phyloP scores from a whole-genome alignment of 2,329 filamentous ascomycete species.

The Colletotrichum sansevieriae region DNA sequence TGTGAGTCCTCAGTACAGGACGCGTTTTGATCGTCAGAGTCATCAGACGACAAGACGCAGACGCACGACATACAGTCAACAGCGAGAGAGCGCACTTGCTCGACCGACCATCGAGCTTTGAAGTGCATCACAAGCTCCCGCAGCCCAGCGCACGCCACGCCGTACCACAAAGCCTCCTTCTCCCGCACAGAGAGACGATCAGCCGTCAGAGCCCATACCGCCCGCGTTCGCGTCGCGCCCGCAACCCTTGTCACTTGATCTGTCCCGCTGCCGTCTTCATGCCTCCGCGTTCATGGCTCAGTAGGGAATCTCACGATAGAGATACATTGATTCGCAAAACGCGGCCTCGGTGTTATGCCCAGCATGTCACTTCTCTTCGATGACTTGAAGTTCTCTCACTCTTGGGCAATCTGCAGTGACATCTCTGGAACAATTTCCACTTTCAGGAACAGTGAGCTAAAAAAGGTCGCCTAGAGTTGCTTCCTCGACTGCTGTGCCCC shows the following conservation, averaged over 20 bases:
- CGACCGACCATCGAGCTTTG: not conserved
- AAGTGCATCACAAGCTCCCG: conserved; percentile 10
- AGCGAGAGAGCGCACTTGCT: too few relatives aligned
- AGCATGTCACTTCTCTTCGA: not conserved
- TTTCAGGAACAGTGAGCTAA: not conserved
- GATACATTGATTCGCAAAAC: conserved; percentile 16
- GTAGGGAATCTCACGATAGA: conserved; percentile 11
- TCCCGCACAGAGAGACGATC: conserved; percentile 9
- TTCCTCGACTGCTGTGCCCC: conserved; percentile 28
- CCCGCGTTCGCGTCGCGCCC: conserved; percentile 5
- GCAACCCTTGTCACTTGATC: conserved; percentile 1
- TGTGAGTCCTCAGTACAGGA: conserved; percentile 13
- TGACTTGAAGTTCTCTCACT: not conserved
- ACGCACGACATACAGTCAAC: not conserved
- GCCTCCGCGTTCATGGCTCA: not conserved
- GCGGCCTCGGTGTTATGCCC: conserved; percentile 13
- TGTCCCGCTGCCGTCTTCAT: not conserved
- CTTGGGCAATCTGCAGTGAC: not conserved
- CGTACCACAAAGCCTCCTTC: conserved; percentile 15
- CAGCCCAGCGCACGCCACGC: conserved; percentile 17
- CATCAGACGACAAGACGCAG: conserved; percentile 25
- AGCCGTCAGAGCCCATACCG: not conserved
- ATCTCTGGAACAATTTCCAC: conserved; percentile 4
- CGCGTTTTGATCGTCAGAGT: conserved; percentile 19
- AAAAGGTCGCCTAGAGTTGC: conserved; percentile 2